Conservation (phyloP, 2,329 filamentous ascomycete species). For the Macroventuria anomochaeta region DNA sequence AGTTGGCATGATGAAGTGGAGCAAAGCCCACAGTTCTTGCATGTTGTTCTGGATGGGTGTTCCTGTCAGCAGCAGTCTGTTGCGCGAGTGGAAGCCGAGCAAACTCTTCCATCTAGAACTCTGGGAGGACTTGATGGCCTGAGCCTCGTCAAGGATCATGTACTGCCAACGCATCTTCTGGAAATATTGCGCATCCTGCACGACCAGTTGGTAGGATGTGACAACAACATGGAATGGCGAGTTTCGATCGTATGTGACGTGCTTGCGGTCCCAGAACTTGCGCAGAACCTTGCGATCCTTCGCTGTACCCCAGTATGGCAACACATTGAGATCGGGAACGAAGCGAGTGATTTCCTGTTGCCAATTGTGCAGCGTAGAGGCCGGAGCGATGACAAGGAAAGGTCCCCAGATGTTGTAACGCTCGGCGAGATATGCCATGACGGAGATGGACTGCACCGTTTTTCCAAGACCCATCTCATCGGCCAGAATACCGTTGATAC, state of each 20-base stretch:
- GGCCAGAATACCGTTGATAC: conserved; percentile 98
- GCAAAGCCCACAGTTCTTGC: conserved; percentile 96
- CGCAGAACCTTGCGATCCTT: conserved; percentile 93
- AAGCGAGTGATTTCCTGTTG: conserved; percentile 97
- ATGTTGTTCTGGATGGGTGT: conserved; percentile 99
- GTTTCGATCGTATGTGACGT: conserved; percentile 92
- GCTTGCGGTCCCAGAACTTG: conserved; percentile 99
- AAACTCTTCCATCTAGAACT: conserved; percentile 97
- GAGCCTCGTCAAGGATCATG: conserved; percentile 98
- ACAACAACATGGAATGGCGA: conserved; percentile 95
- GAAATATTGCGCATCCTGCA: conserved; percentile 95
- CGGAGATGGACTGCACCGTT: conserved; percentile 97
- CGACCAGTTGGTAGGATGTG: conserved; percentile 96
- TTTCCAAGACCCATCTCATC: conserved; percentile 99
- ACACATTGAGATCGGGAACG: conserved; percentile 90
- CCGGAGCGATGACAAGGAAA: conserved; percentile 93
- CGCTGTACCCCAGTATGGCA: conserved; percentile 97
- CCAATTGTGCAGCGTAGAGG: conserved; percentile 98
- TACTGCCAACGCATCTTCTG: conserved; percentile 99
- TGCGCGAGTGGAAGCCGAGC: conserved; percentile 92
- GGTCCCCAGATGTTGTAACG: conserved; percentile 98
- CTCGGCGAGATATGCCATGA: conserved; percentile 98
- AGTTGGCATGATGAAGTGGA: conserved; percentile 99
- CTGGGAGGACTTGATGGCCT: conserved; percentile 97
- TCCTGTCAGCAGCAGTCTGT: conserved; percentile 89